Conservation (phyloP, 805 yeast genomes). For the Pichia exigua region DNA sequence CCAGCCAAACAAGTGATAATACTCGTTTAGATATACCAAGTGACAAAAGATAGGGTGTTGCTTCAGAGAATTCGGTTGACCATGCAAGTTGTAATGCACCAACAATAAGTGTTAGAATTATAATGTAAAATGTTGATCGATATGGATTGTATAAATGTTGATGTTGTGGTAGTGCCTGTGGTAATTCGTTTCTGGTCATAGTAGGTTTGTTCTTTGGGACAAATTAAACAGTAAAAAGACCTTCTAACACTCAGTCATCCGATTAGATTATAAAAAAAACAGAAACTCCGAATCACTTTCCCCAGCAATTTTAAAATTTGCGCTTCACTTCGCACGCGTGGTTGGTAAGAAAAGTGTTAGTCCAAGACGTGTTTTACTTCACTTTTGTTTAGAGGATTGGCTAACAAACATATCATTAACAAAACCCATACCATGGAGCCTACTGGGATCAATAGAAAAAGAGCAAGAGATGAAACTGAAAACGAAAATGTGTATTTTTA, state of each 20-base stretch:
- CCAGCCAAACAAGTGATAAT: constrained; percentile 56
- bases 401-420: too few relatives aligned
- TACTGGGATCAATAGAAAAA: neutral
- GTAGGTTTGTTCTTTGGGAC: too few relatives aligned
- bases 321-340: neutral
- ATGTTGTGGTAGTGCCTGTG: neutral
- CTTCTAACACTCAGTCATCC: neutral
- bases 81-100: constrained; percentile 59
- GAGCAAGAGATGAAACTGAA: neutral
- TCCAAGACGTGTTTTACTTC: neutral
- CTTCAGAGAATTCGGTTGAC: constrained; percentile 59
- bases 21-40: constrained; percentile 52
- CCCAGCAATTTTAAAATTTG: neutral
- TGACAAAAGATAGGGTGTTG: constrained; percentile 53
- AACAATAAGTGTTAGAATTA: constrained; percentile 39
- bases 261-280: too few relatives aligned
- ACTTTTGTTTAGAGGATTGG: neutral
- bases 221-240: too few relatives aligned
- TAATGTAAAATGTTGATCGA: constrained; percentile 36
- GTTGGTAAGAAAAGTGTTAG: too few relatives aligned
- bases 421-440: neutral
- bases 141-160: constrained; percentile 32
- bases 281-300: neutral
- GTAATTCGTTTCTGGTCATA: neutral
- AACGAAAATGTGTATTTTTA: neutral